Evolutionary conservation across 495 filamentous ascomycete genomes (phyloP), one percentile per base, ranked within the genome.

Genomic region (Penicillium herquei): DNA sequence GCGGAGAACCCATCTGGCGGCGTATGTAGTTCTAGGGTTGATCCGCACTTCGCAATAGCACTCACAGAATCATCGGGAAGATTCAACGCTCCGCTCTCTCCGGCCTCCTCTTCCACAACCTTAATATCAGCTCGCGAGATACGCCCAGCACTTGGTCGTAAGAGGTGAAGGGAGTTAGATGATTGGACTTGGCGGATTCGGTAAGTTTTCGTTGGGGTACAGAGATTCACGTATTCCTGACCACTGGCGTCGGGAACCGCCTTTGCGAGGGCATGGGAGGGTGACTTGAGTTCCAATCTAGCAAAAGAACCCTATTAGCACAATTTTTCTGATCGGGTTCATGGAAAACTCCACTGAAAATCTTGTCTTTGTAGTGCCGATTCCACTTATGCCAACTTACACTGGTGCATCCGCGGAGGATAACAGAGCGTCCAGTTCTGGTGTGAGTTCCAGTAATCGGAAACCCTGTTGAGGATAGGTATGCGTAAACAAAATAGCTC

Each of bases 171-270:
- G 6, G 87, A 87, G 66, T 97, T 97, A 13, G 91, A 96, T 0
- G 91, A 93, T 64, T 93, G 91, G 57, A 96, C 91, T 70, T 96
- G 91, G 16, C 89, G 89, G 48, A 96, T 78, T 32, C 84, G 84
- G 76, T 87, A 97, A 16, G 87, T 92, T 65, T 84, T 78, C 13
- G 76, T 72, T 3, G 81, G 69, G 3, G 87, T 88, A 67, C 85
- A 91, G 56, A 97, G 79, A 51, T 94, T 83, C 40, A 89, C 87
- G 55, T 86, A 84, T 57, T 84, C 78, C 4, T 73, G 69, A 30
- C 76, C 74, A 31, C 80, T 57, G 42, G 65, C 57, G 32, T 64
- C 61, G 31, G 51, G 33, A 12, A 57, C 66, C 42, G 65, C 58
- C 18, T 61, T 58, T 31, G 67, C 57, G 47, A 64, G 58, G 18